Evolutionary conservation across 2,329 filamentous ascomycete genomes (phyloP).

Genomic region (Xenosphaeropsis pyriputrescens): DNA sequence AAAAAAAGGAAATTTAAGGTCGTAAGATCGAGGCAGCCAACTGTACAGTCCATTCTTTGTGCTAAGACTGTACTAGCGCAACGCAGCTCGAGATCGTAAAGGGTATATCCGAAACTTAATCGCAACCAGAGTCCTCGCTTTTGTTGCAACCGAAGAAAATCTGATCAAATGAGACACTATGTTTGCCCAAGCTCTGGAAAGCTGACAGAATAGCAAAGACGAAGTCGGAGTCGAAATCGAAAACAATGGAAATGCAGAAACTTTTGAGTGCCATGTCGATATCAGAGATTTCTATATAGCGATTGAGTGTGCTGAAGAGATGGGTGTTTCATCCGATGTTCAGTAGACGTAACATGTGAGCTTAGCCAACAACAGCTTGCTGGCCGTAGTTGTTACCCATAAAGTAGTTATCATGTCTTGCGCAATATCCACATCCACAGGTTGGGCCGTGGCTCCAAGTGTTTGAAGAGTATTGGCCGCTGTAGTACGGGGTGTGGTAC

Average conservation of each 20-base stretch:
- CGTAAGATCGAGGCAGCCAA: slow-evolving; percentile 21
- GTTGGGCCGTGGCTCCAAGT: slow-evolving; percentile 29
- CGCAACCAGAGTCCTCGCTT: slow-evolving; percentile 12
- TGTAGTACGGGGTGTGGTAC: slow-evolving; percentile 29
- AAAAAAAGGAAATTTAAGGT: slow-evolving; percentile 12
- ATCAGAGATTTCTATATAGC: background rate
- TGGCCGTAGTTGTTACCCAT: slow-evolving; percentile 27
- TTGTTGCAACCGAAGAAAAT: slow-evolving; percentile 5
- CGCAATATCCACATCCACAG: slow-evolving; percentile 30
- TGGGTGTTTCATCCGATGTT: background rate
- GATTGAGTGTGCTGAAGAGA: background rate
- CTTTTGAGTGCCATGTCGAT: slow-evolving; percentile 11
- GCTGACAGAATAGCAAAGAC: no score
- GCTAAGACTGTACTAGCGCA: slow-evolving; percentile 8
- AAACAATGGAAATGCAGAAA: slow-evolving; percentile 9
- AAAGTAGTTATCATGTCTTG: slow-evolving; percentile 31
- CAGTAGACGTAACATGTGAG: background rate
- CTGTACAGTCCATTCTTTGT: slow-evolving; percentile 1
- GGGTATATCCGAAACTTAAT: slow-evolving; percentile 10
- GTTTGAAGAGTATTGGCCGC: slow-evolving; percentile 25
- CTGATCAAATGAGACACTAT: slow-evolving; percentile 11
- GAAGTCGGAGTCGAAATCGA: no score
- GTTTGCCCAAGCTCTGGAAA: slow-evolving; percentile 6
- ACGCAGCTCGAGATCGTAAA: slow-evolving; percentile 20
- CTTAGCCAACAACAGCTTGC: slow-evolving; percentile 27